phyloP scores from a whole-genome alignment of 163 green algal species.

The Chlorella variabilis region DNA sequence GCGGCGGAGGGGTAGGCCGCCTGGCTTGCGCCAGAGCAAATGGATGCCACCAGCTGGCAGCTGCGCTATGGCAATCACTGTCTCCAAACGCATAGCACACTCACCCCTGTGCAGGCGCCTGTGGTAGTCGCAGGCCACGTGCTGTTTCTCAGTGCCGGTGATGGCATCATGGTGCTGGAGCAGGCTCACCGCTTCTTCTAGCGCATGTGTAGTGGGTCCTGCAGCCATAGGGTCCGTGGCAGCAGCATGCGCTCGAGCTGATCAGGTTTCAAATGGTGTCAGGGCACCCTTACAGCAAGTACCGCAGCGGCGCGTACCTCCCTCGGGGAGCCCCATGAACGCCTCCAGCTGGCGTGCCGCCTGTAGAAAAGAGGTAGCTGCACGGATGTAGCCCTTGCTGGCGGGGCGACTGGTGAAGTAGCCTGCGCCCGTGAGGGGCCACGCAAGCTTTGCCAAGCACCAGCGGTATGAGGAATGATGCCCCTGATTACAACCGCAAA shows the following conservation, averaged over 20 bases:
- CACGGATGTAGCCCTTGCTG: constrained; percentile 78
- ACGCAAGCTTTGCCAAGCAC: not conserved
- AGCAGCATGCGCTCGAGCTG: not conserved
- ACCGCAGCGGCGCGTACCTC: no score
- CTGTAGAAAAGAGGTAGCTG: constrained; percentile 67
- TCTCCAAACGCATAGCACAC: no score
- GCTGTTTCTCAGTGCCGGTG: constrained; percentile 87
- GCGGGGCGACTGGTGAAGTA: constrained; percentile 88
- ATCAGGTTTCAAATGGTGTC: no score
- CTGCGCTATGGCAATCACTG: no score
- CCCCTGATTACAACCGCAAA: not conserved
- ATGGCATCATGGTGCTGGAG: constrained; percentile 80
- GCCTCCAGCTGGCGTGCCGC: constrained; percentile 69
- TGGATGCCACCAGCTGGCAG: no score
- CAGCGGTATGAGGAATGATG: no score
- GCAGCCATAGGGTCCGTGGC: not conserved
- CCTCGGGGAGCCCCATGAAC: constrained; percentile 7
- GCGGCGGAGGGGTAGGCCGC: no score
- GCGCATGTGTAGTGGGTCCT: constrained; percentile 45
- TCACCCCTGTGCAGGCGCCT: constrained; percentile 57
- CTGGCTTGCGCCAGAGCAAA: no score
- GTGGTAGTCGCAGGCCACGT: constrained; percentile 86
- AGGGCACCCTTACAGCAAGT: no score
- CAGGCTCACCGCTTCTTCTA: constrained; percentile 66
- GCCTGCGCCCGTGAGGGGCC: constrained; percentile 60